Evolutionary conservation across 257 asterid genomes (phyloP).

Genomic region (Lycium ferocissimum): DNA sequence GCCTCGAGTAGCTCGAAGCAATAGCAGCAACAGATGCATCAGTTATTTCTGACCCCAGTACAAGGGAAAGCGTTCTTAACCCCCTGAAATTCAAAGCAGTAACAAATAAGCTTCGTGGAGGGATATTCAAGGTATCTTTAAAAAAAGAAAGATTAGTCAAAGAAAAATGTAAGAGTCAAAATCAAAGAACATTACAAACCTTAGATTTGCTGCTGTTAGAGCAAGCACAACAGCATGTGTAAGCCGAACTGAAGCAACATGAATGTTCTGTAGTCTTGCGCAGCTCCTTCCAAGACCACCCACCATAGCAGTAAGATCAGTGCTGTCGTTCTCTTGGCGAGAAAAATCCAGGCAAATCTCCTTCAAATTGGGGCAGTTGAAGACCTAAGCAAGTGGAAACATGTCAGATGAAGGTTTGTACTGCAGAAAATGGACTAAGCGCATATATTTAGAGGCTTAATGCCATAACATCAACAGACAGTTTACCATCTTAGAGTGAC

Average conservation of each 20-base stretch:
- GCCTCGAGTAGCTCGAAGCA: constrained; percentile 73
- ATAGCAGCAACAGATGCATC: constrained; percentile 99
- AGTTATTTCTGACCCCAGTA: constrained; percentile 86
- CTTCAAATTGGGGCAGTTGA: constrained; percentile 83
- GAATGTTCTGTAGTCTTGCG: constrained; percentile 82
- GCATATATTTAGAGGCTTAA: too few species aligned
- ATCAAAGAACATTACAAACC: constrained; percentile 48
- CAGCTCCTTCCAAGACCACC: constrained; percentile 82
- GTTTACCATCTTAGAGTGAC: constrained; percentile 78
- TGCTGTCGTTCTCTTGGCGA: constrained; percentile 76
- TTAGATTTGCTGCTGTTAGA: constrained; percentile 80
- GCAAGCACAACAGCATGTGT: constrained; percentile 83
- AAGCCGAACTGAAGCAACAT: constrained; percentile 74
- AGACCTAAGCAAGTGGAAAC: constrained; percentile 52
- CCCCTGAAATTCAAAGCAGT: constrained; percentile 53
- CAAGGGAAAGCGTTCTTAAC: constrained; percentile 91
- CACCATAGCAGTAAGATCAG: constrained; percentile 72
- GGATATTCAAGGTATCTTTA: too few species aligned
- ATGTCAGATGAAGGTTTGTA: neutral
- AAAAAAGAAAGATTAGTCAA: too few species aligned
- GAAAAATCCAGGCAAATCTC: constrained; percentile 87
- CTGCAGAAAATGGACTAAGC: neutral
- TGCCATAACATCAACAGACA: neutral
- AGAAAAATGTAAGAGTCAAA: neutral
- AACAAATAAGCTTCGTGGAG: neutral